phyloP scores from a whole-genome alignment of 2,329 filamentous ascomycete species.

The Aspergillus pseudoterreus region DNA sequence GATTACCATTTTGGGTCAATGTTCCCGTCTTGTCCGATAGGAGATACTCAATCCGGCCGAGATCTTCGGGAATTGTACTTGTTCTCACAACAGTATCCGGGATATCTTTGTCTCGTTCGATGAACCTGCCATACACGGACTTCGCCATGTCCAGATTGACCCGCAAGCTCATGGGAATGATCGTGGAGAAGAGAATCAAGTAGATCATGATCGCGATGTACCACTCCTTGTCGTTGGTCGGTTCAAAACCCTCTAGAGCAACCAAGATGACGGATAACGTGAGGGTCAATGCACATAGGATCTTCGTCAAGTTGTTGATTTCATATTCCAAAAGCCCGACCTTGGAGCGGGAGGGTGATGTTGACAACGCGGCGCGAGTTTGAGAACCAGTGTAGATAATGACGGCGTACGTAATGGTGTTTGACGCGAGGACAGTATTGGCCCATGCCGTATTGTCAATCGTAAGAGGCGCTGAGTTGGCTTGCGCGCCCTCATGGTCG shows the following conservation, averaged over 20 bases:
- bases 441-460: slow-evolving; percentile 99
- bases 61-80: slow-evolving; percentile 93
- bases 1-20: slow-evolving; percentile 76
- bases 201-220: slow-evolving; percentile 99
- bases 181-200: slow-evolving; percentile 96
- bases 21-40: slow-evolving; percentile 98
- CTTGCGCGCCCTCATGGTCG: slow-evolving; percentile 16
- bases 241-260: slow-evolving; percentile 74
- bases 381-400: slow-evolving; percentile 94
- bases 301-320: slow-evolving; percentile 96
- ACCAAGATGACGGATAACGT: slow-evolving; percentile 84
- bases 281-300: slow-evolving; percentile 83
- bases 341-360: slow-evolving; percentile 86
- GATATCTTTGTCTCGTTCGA: slow-evolving; percentile 86
- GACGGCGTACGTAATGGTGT: slow-evolving; percentile 80
- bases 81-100: slow-evolving; percentile 90
- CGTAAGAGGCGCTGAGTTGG: slow-evolving; percentile 67
- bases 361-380: slow-evolving; percentile 89
- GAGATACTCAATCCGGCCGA: slow-evolving; percentile 93
- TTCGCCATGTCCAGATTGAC: slow-evolving; percentile 98
- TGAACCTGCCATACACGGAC: slow-evolving; percentile 92
- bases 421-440: slow-evolving; percentile 93
- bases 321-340: slow-evolving; percentile 90
- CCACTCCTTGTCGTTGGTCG: slow-evolving; percentile 59
- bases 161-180: slow-evolving; percentile 92